phyloP scores from a whole-genome alignment of 1,139 yeast genomes.

The Casaregolazyma suthepensis region DNA sequence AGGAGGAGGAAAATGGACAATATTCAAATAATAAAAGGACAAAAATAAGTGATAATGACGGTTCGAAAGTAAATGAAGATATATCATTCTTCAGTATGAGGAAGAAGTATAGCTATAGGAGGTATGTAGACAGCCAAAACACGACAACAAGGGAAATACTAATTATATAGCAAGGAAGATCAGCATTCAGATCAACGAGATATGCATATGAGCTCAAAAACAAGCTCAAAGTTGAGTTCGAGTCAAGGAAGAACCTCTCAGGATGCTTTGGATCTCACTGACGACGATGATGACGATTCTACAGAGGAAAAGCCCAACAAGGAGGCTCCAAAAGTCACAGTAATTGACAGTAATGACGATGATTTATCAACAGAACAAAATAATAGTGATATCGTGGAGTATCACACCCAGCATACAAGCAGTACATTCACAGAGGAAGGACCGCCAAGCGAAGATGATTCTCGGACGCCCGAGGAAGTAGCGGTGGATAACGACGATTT shows the following conservation, averaged over 20 bases:
- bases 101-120: not conserved
- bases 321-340: not conserved
- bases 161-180: not conserved
- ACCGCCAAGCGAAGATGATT: not conserved
- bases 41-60: not conserved
- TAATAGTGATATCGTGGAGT: not conserved
- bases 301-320: not conserved
- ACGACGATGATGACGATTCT: not conserved
- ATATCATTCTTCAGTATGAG: conserved; percentile 6
- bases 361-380: not conserved
- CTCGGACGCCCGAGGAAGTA: not conserved
- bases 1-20: not conserved
- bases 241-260: not conserved
- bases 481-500: conserved; percentile 19
- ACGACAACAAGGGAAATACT: not conserved
- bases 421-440: not conserved
- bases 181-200: not conserved
- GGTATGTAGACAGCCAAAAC: not conserved
- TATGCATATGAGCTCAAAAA: not conserved
- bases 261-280: not conserved
- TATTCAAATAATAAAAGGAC: not conserved
- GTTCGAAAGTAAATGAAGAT: not conserved
- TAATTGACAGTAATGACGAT: not conserved
- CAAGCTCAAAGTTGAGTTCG: not conserved
- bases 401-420: not conserved